A percentile compares a stretch with the other conserved stretches of the same genome.
Conservation (phyloP, 768 basidiomycete genomes). For the Gautieria morchelliformis region DNA sequence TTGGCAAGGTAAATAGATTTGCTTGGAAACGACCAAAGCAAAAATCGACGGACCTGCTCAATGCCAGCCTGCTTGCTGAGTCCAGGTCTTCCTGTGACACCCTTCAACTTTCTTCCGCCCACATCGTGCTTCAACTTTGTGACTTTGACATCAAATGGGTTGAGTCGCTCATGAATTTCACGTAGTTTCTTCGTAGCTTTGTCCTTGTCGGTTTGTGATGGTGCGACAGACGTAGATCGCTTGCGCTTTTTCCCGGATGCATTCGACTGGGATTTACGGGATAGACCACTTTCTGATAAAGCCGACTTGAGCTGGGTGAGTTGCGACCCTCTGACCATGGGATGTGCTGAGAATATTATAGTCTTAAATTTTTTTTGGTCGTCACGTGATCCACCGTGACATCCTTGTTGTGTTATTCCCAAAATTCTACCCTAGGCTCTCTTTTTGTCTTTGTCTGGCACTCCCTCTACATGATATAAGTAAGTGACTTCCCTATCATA, state of each 20-base stretch:
- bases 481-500: not conserved
- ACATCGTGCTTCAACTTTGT: slow-evolving; percentile 91
- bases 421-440: not conserved
- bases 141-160: slow-evolving; percentile 91
- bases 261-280: slow-evolving; percentile 37
- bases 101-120: slow-evolving; percentile 79
- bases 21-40: not conserved
- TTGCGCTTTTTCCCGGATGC: slow-evolving; percentile 60
- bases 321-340: slow-evolving; percentile 80
- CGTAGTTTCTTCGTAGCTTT: slow-evolving; percentile 71
- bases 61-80: slow-evolving; percentile 85
- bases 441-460: not conserved
- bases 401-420: not conserved
- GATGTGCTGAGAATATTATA: no score
- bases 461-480: not conserved
- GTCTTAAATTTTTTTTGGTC: not conserved
- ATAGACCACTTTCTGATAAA: slow-evolving; percentile 70
- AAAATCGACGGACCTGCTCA: slow-evolving; percentile 54
- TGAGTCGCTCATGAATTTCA: slow-evolving; percentile 77
- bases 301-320: slow-evolving; percentile 85
- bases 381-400: not conserved
- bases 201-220: slow-evolving; percentile 64
- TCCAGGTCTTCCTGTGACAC: slow-evolving; percentile 72
- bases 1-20: slow-evolving; percentile 3
- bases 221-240: slow-evolving; percentile 33